phyloP scores from a whole-genome alignment of 306 rosid species.

The Calophaca sinica region DNA sequence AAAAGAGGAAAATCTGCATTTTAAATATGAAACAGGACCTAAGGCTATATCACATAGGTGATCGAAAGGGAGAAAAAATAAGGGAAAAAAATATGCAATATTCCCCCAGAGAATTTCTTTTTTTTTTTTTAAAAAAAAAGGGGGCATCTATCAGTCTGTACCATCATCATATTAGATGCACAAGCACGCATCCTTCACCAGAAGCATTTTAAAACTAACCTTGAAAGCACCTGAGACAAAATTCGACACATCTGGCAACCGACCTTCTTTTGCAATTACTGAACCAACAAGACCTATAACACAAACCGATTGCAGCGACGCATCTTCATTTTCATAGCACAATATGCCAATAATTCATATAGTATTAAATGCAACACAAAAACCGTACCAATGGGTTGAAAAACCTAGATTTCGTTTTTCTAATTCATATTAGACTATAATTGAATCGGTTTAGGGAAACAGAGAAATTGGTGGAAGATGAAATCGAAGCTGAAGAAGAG shows the following conservation, averaged over 20 bases:
- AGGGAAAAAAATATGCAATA: neutral
- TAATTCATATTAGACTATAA: neutral
- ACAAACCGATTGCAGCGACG: slow-evolving; percentile 31
- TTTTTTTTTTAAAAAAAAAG: neutral
- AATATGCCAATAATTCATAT: slow-evolving; percentile 16
- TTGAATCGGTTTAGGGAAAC: neutral
- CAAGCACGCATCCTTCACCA: slow-evolving; percentile 1
- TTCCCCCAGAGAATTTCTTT: neutral
- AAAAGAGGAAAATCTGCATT: neutral
- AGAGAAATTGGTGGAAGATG: neutral
- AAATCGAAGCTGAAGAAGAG: slow-evolving; percentile 2
- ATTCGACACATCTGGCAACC: slow-evolving; percentile 64
- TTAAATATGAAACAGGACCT: too few relatives aligned
- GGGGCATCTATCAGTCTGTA: neutral
- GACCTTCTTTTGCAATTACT: slow-evolving; percentile 83
- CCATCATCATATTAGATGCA: neutral
- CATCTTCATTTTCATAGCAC: neutral
- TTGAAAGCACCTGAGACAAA: slow-evolving; percentile 78
- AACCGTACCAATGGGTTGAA: neutral
- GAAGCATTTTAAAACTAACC: slow-evolving; percentile 56
- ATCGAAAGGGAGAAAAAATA: neutral
- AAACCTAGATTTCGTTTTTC: slow-evolving; percentile 45
- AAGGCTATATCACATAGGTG: neutral
- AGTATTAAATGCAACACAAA: slow-evolving; percentile 4
- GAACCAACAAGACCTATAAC: slow-evolving; percentile 84